Percentiles rank a stretch among this genome's conserved stretches.
Evolutionary conservation across 805 yeast species (phyloP).

Genomic region (Yarrowia sp.): DNA sequence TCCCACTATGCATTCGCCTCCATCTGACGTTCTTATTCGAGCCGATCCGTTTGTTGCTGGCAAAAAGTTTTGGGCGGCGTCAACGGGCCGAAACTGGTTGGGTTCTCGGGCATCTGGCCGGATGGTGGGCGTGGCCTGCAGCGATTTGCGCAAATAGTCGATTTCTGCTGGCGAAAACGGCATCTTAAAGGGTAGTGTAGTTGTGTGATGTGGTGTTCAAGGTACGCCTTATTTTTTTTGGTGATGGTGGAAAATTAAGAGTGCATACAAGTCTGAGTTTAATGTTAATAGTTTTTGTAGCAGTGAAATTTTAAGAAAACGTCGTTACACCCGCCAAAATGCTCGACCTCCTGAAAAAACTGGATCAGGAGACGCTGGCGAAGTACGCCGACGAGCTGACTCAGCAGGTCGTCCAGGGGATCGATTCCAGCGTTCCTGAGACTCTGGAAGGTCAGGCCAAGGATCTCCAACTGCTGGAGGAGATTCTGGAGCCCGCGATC

Average conservation of each 20-base stretch:
- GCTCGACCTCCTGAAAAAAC: slow-evolving; percentile 16
- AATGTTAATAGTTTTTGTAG: slow-evolving; percentile 8
- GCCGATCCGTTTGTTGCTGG: slow-evolving; percentile 94
- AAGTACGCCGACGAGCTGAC: slow-evolving; percentile 29
- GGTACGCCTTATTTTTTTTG: slow-evolving; percentile 10
- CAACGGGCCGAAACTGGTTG: slow-evolving; percentile 83
- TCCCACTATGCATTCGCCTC: slow-evolving; percentile 92
- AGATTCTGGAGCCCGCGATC: background rate
- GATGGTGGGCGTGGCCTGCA: slow-evolving; percentile 62
- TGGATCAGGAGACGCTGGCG: slow-evolving; percentile 22
- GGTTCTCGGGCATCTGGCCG: slow-evolving; percentile 86
- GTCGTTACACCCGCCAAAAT: background rate
- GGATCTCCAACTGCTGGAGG: slow-evolving; percentile 17
- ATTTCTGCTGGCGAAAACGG: slow-evolving; percentile 52
- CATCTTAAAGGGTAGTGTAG: slow-evolving; percentile 43
- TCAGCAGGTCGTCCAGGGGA: background rate
- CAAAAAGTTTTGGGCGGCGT: slow-evolving; percentile 78
- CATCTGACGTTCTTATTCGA: slow-evolving; percentile 82
- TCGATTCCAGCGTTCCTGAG: background rate
- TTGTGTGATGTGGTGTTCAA: background rate
- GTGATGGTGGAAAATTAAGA: slow-evolving; percentile 23
- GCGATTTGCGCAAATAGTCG: slow-evolving; percentile 75
- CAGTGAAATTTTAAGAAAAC: background rate
- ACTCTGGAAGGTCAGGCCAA: slow-evolving; percentile 1
- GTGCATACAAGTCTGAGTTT: slow-evolving; percentile 10